Base-by-base conservation (phyloP, 2,329 filamentous ascomycete genomes). In the Pyricularia sp. region DNA sequence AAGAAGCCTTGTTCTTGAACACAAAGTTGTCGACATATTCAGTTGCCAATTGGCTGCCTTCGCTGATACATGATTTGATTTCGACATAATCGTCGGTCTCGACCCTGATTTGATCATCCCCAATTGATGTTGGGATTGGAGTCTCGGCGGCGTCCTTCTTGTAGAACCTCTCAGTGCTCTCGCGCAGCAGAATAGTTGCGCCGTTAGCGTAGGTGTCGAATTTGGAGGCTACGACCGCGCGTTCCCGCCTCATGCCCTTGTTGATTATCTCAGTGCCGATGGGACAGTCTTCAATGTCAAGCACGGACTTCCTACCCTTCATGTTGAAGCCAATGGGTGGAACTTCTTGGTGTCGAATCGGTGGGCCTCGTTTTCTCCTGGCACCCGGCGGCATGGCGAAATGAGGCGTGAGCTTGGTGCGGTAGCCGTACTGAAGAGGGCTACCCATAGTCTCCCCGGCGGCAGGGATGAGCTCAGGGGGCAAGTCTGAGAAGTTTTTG, bases 231-330 rank as follows among this genome's bases (percentile, higher is more conserved):
- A 98, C 92, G 69, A 91, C 87, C 75, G 86, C 84, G n/a, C 94
- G 84, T 81, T 97, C 94, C 9, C 86, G 84, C 73, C 85, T 88
- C 82, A 97, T 88, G 30, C 94, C 95, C 72, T 86, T 84, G 30
- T 92, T 86, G 20, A 99, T 90, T 55, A 92, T 91, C 33, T 92
- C 89, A 1, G 95, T 99, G 67, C 92, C 95, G 71, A 99, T 96
- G 6, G 95, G 95, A 74, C 95, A 99, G 77, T 98, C 94, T 78
- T 99, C 95, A 72, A 99, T 98, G 76, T 99, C 95, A 71, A 99
- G 82, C 3, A 94, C 94, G 71, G 84, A 84, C 69, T 90, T 85
- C 65, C 86, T 87, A n/a, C 92, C 92, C 79, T 97, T 98, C 71
- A 86, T 84, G 85, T 93, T 95, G 81, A 97, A 99, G 10, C 95